Evolutionary conservation across 805 yeast species (phyloP).

Genomic region (Yamadazyma sp.): DNA sequence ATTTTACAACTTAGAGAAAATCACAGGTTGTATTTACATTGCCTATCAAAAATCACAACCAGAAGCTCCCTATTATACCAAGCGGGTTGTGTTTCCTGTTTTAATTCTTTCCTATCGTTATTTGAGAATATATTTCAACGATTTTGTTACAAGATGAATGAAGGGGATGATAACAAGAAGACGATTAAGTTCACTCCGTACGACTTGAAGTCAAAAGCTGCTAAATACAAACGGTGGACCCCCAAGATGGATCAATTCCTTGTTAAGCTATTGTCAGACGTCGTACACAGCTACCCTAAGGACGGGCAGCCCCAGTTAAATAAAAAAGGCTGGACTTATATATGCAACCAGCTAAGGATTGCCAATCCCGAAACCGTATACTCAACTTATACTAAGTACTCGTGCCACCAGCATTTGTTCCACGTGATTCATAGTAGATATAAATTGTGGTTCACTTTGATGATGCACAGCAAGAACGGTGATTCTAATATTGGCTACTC

Average conservation of each 20-base stretch:
- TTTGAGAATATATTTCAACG: too few species aligned
- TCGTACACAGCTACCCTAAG: slow-evolving; percentile 34
- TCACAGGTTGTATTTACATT: slow-evolving; percentile 5
- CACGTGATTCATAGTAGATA: slow-evolving; percentile 38
- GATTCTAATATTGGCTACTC: slow-evolving; percentile 23
- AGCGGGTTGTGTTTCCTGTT: too few species aligned
- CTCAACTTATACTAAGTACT: slow-evolving; percentile 40
- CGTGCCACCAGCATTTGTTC: slow-evolving; percentile 38
- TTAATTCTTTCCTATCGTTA: too few species aligned
- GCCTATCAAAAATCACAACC: too few species aligned
- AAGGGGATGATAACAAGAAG: slow-evolving; percentile 6
- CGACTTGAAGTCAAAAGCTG: slow-evolving; percentile 34
- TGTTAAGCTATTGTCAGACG: slow-evolving; percentile 33
- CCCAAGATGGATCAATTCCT: slow-evolving; percentile 38
- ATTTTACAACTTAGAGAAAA: slow-evolving; percentile 9
- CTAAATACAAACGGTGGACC: slow-evolving; percentile 40
- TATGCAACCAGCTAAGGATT: slow-evolving; percentile 32
- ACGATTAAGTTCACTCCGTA: slow-evolving; percentile 23
- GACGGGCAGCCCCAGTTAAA: slow-evolving; percentile 32
- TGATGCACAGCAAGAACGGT: slow-evolving; percentile 27
- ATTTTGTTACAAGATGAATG: slow-evolving; percentile 2
- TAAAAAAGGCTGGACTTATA: slow-evolving; percentile 39
- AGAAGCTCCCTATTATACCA: too few species aligned
- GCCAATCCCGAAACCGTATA: slow-evolving; percentile 43
- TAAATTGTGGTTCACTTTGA: slow-evolving; percentile 34